A percentile compares a stretch with the other conserved stretches of the same genome.
phyloP scores from a whole-genome alignment of 768 basidiomycete species.

The Suillus lakei region DNA sequence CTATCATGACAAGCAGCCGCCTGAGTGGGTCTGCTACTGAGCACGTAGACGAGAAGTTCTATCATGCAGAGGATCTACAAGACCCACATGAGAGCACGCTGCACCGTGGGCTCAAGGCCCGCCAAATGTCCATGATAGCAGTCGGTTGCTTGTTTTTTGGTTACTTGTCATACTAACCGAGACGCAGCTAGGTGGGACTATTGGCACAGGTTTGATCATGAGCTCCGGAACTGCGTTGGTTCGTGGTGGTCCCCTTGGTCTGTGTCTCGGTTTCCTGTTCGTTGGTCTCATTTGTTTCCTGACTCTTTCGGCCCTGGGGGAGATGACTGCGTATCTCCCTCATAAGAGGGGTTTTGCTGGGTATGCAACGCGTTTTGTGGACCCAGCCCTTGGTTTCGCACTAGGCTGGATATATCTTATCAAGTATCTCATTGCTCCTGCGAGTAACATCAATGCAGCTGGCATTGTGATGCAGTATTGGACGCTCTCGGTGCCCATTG shows the following conservation, averaged over 20 bases:
- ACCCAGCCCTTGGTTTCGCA: constrained; percentile 72
- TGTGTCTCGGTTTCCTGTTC: constrained; percentile 45
- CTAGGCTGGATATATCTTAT: constrained; percentile 60
- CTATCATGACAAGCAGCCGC: neutral
- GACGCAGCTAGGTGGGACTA: constrained; percentile 51
- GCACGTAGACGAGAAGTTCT: constrained; percentile 18
- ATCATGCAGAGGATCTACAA: constrained; percentile 34
- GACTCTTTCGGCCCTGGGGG: constrained; percentile 58
- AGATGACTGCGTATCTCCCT: constrained; percentile 48
- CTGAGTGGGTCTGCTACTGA: neutral
- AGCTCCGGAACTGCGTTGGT: constrained; percentile 59
- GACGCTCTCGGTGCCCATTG: constrained; percentile 47
- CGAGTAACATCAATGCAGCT: constrained; percentile 69
- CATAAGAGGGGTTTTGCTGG: constrained; percentile 66
- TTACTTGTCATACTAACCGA: neutral
- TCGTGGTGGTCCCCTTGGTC: constrained; percentile 60
- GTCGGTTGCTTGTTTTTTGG: constrained; percentile 27
- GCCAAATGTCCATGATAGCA: constrained; percentile 66
- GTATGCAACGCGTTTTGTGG: constrained; percentile 69
- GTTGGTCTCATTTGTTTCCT: constrained; percentile 64
- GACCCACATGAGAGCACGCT: constrained; percentile 47
- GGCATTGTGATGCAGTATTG: constrained; percentile 60
- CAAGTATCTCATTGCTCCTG: constrained; percentile 69
- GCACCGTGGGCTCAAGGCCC: constrained; percentile 57
- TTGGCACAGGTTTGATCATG: constrained; percentile 61